These are phyloP conservation scores for Torulaspora globosa DNA, from an alignment of 1,139 yeast species.

Conservation along the genomic window DNA sequence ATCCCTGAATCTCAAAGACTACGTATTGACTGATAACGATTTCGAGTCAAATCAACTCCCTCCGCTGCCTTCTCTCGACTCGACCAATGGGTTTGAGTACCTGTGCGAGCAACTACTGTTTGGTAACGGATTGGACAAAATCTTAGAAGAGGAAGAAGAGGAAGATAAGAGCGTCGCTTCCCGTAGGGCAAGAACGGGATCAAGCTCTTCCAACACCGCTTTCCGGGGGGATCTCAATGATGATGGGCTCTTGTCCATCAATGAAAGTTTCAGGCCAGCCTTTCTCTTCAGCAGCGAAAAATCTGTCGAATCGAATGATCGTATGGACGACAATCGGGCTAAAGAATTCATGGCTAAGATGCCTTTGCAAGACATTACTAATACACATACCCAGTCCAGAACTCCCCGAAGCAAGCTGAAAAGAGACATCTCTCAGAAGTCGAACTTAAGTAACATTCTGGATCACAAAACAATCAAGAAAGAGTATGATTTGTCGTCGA, in stretches of 20 bases:
- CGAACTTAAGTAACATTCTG: constrained; percentile 9
- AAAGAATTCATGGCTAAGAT: constrained; percentile 1
- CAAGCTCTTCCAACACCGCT: constrained; percentile 6
- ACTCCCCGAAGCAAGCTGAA: constrained; percentile 8
- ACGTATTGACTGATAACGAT: constrained; percentile 15
- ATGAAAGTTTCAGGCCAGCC: constrained; percentile 7
- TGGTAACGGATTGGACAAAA: constrained; percentile 29
- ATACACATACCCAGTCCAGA: constrained; percentile 3
- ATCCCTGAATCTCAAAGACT: constrained; percentile 35
- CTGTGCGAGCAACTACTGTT: constrained; percentile 34
- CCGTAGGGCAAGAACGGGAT: not conserved
- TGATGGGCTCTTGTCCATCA: not conserved
- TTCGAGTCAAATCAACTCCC: constrained; percentile 16
- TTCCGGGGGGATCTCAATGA: constrained; percentile 1
- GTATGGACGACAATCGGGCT: not conserved
- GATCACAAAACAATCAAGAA: not conserved
- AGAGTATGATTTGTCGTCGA: constrained; percentile 16
- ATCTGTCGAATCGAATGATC: not conserved
- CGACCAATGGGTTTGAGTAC: constrained; percentile 31
- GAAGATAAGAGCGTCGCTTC: constrained; percentile 7
- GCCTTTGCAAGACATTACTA: constrained; percentile 20
- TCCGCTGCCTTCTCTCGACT: constrained; percentile 23
- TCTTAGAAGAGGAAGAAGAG: constrained; percentile 28
- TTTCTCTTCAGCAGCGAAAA: constrained; percentile 6
- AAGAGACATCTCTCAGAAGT: constrained; percentile 14